phyloP scores from a whole-genome alignment of 306 rosid genomes.

The Erythrophleum fordii region DNA sequence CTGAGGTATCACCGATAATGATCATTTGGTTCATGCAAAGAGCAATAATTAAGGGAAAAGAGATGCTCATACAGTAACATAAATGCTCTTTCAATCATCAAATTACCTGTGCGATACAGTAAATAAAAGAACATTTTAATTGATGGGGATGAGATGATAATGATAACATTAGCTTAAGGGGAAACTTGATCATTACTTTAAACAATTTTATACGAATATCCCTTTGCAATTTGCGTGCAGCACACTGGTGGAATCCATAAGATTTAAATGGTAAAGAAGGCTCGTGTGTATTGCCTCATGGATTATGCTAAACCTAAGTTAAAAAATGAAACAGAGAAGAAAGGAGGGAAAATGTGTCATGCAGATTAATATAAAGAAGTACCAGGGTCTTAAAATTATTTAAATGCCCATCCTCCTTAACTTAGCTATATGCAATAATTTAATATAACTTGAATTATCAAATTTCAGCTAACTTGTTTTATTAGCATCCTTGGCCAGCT shows the following conservation, averaged over 20 bases:
- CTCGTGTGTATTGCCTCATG: not conserved
- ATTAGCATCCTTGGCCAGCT: conserved; percentile 31
- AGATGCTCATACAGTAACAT: not conserved
- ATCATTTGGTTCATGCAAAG: conserved; percentile 14
- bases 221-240: conserved; percentile 15
- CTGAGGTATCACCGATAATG: not conserved
- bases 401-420: conserved; percentile 28
- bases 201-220: not conserved
- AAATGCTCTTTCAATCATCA: conserved; percentile 25
- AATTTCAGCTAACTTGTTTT: conserved; percentile 28
- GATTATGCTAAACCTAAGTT: conserved; percentile 22
- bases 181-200: conserved; percentile 7
- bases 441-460: conserved; percentile 35
- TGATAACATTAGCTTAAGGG: conserved; percentile 24
- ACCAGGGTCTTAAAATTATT: not conserved
- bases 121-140: not conserved
- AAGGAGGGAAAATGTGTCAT: conserved; percentile 15
- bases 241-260: not conserved
- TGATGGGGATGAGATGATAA: not conserved
- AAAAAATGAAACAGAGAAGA: not conserved
- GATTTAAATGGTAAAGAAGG: not conserved
- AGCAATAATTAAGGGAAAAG: not conserved
- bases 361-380: not conserved
- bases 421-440: conserved; percentile 21
- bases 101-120: not conserved